Evolutionary conservation across 108 stramenopile genomes (phyloP).

Genomic region (Craspedostauros australis): DNA sequence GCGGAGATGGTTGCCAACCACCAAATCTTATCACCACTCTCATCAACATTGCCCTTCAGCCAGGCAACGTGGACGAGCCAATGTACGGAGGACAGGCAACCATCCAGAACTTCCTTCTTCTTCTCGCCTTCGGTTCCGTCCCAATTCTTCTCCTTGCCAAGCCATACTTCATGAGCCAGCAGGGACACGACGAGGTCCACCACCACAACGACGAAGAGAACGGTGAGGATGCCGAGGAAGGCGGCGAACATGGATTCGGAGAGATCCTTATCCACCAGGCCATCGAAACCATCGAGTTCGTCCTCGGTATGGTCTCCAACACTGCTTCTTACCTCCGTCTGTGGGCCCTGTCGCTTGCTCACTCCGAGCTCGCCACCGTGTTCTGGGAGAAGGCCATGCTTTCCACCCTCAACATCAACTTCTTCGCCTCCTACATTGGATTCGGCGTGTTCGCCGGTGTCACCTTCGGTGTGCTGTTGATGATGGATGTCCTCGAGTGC

Average conservation of each 20-base stretch:
- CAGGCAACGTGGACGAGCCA: constrained; percentile 92
- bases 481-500: constrained; percentile 99
- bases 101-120: constrained; percentile 85
- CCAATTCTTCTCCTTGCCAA: constrained; percentile 92
- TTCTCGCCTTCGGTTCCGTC: constrained; percentile 83
- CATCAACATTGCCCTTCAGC: constrained; percentile 95
- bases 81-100: constrained; percentile 87
- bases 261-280: constrained; percentile 94
- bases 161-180: constrained; percentile 80
- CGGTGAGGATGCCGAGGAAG: constrained; percentile 65
- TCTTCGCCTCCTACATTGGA: constrained; percentile 90
- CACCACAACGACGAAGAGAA: constrained; percentile 48
- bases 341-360: constrained; percentile 98
- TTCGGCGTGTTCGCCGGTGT: constrained; percentile 94
- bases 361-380: constrained; percentile 96
- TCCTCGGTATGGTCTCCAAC: constrained; percentile 98
- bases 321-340: constrained; percentile 99
- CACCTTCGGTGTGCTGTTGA: constrained; percentile 92
- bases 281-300: constrained; percentile 99
- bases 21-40: constrained; percentile 95
- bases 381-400: constrained; percentile 99
- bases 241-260: constrained; percentile 84
- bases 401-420: constrained; percentile 84
- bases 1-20: constrained; percentile 94
- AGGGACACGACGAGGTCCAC: constrained; percentile 27